Base-by-base conservation (phyloP, 768 basidiomycete genomes). In the Boletus barrowsii region DNA sequence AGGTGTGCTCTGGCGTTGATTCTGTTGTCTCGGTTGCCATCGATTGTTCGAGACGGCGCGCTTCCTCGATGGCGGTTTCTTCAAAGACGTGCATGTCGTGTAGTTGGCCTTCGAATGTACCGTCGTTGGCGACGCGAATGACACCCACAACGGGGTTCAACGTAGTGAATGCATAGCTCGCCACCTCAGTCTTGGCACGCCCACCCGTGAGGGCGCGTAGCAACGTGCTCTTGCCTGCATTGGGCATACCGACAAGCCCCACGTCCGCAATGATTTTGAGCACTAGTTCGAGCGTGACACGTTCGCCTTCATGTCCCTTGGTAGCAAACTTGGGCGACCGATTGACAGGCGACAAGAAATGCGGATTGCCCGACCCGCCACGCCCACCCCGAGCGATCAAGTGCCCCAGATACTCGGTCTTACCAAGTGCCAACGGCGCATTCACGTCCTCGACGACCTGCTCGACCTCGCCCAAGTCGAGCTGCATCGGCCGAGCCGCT, bases 181-280 rank as follows among this genome's bases (percentile, higher is more conserved):
- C 95, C 30, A 98, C 87, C 62, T 90, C 88, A 6, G 83, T 89
- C 67, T 83, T 87, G 11, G 90, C 88, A 26, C 89, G 78, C 4
- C 92, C 87, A 9, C 89, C 90, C 0, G 95, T 97, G 10, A 98
- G 74, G 0, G 93, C 94, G 18, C 91, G 85, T 5, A 98, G 76
- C 3, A 99, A 72, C 0, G 97, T 98, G 70, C 92, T 95, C 75
- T 92, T 90, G 29, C 87, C 96, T 0, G 90, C 93, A 62, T 98
- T 99, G 8, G 97, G 97, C 75, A 97, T 86, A 0, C 97, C 97
- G 3, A 99, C 94, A 18, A 99, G 76, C 0, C 93, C 97, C n/a
- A 98, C 78, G 68, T 99, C 96, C 3, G 96, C 93, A 4, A 95
- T 78, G 7, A 96, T 79, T 70, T 98, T 98, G 56, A 99, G 86